Conservation (phyloP, 192 early-diverging fungal species). For the Coemansia sp. region DNA sequence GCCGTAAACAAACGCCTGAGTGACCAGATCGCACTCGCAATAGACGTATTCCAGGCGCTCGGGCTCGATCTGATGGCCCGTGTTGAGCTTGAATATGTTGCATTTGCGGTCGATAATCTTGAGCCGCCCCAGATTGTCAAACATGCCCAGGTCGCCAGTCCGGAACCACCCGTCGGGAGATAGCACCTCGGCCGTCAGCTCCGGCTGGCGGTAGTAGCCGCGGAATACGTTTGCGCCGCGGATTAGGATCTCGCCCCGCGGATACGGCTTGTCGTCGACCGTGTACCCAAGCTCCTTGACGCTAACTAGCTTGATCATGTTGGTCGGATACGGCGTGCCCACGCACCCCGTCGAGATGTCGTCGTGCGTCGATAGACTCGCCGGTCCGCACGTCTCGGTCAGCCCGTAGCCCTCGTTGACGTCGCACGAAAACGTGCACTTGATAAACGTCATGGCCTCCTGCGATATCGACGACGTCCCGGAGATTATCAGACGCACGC, state of each 20-base stretch:
- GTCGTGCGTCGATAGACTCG: conserved; percentile 52
- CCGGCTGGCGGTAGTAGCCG: conserved; percentile 86
- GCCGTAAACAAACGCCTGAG: conserved; percentile 75
- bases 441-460: conserved; percentile 82
- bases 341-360: conserved; percentile 72
- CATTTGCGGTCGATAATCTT: conserved; percentile 92
- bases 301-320: conserved; percentile 85
- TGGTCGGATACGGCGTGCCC: conserved; percentile 64
- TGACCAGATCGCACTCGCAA: conserved; percentile 67
- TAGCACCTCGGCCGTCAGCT: conserved; percentile 70
- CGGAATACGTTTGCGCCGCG: conserved; percentile 75
- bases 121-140: conserved; percentile 76
- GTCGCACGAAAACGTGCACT: conserved; percentile 74
- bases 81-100: conserved; percentile 87
- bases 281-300: conserved; percentile 86
- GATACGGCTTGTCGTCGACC: conserved; percentile 75
- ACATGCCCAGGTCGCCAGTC: conserved; percentile 94
- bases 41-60: conserved; percentile 93
- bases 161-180: conserved; percentile 83
- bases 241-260: conserved; percentile 85
- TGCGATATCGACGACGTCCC: conserved; percentile 82
- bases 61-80: conserved; percentile 91
- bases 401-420: conserved; percentile 91
- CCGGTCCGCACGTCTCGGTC: conserved; percentile 72
- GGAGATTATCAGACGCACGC: conserved; percentile 70